Base-by-base conservation (phyloP, 2,329 filamentous ascomycete genomes). In the Rhinocladiella mackenziei region DNA sequence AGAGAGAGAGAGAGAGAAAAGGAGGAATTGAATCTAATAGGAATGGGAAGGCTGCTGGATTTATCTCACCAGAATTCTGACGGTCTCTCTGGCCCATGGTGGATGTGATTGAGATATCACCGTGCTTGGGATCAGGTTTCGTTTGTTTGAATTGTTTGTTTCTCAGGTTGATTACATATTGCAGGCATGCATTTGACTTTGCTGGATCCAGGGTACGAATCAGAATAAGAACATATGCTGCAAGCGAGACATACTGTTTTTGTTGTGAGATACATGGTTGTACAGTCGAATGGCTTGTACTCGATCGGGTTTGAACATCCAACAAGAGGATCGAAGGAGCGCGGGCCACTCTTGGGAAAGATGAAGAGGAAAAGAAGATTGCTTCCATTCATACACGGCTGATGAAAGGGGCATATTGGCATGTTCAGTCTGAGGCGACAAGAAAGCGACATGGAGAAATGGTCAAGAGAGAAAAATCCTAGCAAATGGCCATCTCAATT, bases 161-260 rank as follows among this genome's bases (percentile, higher is more conserved):
- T 35, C 43, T 33, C 32, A 30, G 22, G 26, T 38, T 26, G 38
- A 48, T 35, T 47, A 46, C 50, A 53, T 47, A 47, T 50, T 36
- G 46, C 50, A 41, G 40, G 43, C 34, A 35, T 40, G 45, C 37
- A 43, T 43, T 42, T 38, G 33, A 33, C 33, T 37, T 41, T 45
- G 41, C 32, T 30, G 48, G 36, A 33, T 33, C 31, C 14, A 35
- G 41, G 37, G 30, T 18, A 25, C 30, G 34, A 35, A 14, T 37
- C 14, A 32, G 30, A 37, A 31, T n/a, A 28, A 36, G 34, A 9
- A 10, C 33, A 32, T 15, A 36, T 44, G 20, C 39, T 44, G 20
- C 39, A 35, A 19, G 40, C 43, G 43, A 38, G 34, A 34, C n/a
- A 32, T 22, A 41, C 15, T 35, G 8, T 40, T 38, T 36, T 39